Percentiles rank a stretch among this genome's conserved stretches.
phyloP scores from a whole-genome alignment of 176 grass and related monocot species.

The Rhipidocladum racemiflorum region DNA sequence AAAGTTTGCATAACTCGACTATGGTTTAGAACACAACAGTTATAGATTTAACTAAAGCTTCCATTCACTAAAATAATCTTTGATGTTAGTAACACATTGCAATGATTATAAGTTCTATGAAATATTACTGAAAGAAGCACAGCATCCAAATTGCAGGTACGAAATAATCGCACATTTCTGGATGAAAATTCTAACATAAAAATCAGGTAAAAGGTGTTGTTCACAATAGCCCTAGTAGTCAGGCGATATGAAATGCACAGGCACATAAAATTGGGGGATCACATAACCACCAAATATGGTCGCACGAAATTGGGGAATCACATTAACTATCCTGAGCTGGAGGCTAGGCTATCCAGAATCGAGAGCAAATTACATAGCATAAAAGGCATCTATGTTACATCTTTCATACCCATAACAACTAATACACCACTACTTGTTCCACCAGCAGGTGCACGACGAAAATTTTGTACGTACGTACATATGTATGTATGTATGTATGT shows the following conservation, averaged over 20 bases:
- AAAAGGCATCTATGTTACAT: background rate
- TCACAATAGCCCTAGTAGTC: background rate
- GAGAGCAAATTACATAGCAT: background rate
- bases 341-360: background rate
- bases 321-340: background rate
- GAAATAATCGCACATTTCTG: background rate
- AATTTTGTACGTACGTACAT: no score
- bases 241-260: background rate
- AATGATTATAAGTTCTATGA: background rate
- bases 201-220: background rate
- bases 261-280: background rate
- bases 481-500: no score
- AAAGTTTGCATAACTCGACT: conserved; percentile 7
- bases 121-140: no score
- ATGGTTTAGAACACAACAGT: background rate
- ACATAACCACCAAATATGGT: background rate
- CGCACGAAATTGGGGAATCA: background rate
- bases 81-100: background rate
- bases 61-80: background rate
- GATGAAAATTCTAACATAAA: background rate
- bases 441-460: background rate
- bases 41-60: background rate
- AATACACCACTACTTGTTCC: background rate
- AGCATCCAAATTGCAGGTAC: background rate
- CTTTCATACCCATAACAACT: background rate